Percentiles rank a stretch among this genome's conserved stretches.
phyloP scores from a whole-genome alignment of 1,284 basidiomycete genomes.

The Tilletia caries region DNA sequence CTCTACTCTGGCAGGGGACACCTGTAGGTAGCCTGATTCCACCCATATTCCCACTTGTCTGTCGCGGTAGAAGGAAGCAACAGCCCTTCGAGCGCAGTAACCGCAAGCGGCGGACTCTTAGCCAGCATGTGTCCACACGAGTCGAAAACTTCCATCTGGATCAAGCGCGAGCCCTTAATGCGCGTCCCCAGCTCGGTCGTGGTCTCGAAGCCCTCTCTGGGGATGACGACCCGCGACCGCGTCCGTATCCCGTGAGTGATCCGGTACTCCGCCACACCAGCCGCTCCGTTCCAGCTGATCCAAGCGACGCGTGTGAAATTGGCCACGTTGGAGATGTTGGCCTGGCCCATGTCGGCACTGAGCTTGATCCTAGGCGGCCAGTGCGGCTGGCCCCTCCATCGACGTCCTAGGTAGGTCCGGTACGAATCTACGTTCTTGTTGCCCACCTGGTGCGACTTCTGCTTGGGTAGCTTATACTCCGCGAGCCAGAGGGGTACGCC shows the following conservation, averaged over 20 bases:
- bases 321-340: not conserved
- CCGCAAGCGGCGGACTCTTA: not conserved
- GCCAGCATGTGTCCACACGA: not conserved
- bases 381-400: slow-evolving; percentile 1
- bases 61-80: not conserved
- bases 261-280: not conserved
- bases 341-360: not conserved
- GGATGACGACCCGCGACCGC: not conserved
- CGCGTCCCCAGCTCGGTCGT: not conserved
- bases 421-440: not conserved
- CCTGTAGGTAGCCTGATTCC: not conserved
- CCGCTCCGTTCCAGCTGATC: slow-evolving; percentile 11
- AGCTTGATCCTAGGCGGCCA: slow-evolving; percentile 1
- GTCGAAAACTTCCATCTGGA: not conserved
- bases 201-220: not conserved
- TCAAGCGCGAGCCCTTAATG: not conserved
- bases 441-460: not conserved
- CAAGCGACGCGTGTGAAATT: not conserved
- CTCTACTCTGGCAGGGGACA: not conserved
- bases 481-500: not conserved
- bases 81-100: not conserved
- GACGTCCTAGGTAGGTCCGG: not conserved
- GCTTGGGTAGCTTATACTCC: not conserved
- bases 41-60: not conserved
- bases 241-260: not conserved